phyloP scores from a whole-genome alignment of 1,139 yeast species.

The Blastobotrys elegans region DNA sequence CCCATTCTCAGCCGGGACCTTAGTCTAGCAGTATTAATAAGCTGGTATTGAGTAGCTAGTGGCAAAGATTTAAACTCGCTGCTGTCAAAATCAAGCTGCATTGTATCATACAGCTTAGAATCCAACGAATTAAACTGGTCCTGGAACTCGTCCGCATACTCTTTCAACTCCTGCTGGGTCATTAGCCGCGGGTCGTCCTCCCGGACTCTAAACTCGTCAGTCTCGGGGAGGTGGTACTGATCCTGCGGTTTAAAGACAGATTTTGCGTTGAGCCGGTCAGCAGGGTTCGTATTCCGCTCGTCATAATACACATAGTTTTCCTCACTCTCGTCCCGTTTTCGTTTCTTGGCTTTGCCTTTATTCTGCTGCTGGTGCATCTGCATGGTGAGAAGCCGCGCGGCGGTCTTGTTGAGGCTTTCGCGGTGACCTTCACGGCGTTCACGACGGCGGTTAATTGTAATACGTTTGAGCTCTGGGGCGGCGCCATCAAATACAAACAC shows the following conservation, averaged over 20 bases:
- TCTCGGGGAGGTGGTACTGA: conserved; percentile 79
- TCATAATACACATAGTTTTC: conserved; percentile 26
- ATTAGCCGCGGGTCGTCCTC: conserved; percentile 64
- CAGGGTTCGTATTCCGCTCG: conserved; percentile 21
- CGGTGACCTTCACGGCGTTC: conserved; percentile 71
- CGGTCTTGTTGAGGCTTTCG: conserved; percentile 68
- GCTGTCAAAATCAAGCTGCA: conserved; percentile 38
- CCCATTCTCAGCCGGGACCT: conserved; percentile 94
- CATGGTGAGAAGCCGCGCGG: conserved; percentile 72
- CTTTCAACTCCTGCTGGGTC: conserved; percentile 65
- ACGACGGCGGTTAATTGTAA: conserved; percentile 65
- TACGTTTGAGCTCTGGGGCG: conserved; percentile 78
- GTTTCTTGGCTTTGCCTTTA: conserved; percentile 15
- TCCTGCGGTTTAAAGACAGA: conserved; percentile 39
- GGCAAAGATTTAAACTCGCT: conserved; percentile 45
- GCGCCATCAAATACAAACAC: conserved; percentile 98
- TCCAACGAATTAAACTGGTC: conserved; percentile 48
- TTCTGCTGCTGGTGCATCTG: conserved; percentile 56
- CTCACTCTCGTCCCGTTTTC: conserved; percentile 21
- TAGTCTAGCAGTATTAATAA: conserved; percentile 73
- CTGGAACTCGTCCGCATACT: conserved; percentile 53
- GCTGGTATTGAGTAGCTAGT: conserved; percentile 79
- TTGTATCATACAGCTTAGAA: conserved; percentile 30
- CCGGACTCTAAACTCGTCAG: conserved; percentile 41
- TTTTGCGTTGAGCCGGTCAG: conserved; percentile 12